Evolutionary conservation across 768 basidiomycete genomes (phyloP).

Genomic region (Suillus weaverae): DNA sequence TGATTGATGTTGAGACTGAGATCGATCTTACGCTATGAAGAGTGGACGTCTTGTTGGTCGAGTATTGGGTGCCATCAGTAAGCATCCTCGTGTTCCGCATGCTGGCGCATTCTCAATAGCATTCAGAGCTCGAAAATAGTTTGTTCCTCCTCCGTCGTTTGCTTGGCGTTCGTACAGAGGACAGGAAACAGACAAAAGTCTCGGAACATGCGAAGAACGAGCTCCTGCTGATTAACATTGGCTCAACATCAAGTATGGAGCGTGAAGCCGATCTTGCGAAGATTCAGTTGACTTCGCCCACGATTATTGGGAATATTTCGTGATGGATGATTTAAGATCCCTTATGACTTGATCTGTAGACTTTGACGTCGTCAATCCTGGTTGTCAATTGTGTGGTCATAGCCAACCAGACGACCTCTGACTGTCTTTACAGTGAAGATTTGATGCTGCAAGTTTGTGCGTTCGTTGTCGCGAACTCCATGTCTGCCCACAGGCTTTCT

Average conservation of each 20-base stretch:
- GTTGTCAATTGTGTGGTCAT: too few relatives aligned
- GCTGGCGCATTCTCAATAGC: not conserved
- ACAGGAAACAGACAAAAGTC: constrained; percentile 98
- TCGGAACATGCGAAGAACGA: constrained; percentile 91
- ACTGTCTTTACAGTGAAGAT: too few relatives aligned
- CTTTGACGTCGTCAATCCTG: too few relatives aligned
- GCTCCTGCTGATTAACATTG: constrained; percentile 94
- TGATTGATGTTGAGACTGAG: constrained; percentile 97
- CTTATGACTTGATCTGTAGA: too few relatives aligned
- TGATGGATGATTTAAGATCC: too few relatives aligned
- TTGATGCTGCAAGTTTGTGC: too few relatives aligned
- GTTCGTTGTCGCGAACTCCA: too few relatives aligned
- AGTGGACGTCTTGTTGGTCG: constrained; percentile 95
- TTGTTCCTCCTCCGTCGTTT: constrained; percentile 93
- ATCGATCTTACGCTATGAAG: constrained; percentile 97
- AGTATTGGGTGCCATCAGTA: constrained; percentile 90
- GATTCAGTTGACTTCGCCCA: constrained; percentile 91
- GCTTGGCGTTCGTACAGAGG: constrained; percentile 96
- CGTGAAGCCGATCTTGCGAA: constrained; percentile 93
- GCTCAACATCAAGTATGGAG: constrained; percentile 93
- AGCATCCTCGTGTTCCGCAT: constrained; percentile 8
- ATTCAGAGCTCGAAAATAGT: constrained; percentile 82
- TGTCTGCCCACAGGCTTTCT: too few relatives aligned
- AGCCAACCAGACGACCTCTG: too few relatives aligned
- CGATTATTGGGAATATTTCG: constrained; percentile 38